Evolutionary conservation across 2,329 filamentous ascomycete species (phyloP).

Genomic region (Mycosphaerella arachidis): DNA sequence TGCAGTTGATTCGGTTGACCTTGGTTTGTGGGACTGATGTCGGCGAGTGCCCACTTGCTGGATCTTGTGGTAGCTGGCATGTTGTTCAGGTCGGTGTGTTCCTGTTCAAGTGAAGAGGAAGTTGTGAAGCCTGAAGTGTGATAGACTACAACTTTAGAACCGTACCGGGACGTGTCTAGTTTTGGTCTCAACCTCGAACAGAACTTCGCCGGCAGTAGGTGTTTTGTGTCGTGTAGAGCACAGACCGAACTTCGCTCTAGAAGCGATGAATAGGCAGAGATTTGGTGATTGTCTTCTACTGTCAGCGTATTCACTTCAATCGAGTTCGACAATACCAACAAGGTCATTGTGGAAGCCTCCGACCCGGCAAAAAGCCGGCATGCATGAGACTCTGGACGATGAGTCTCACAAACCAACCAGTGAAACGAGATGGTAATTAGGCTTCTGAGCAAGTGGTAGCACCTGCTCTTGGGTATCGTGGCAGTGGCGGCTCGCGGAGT

Average conservation of each 20-base stretch:
- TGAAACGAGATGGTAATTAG: too few relatives aligned
- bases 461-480: too few relatives aligned
- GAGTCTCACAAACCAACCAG: too few relatives aligned
- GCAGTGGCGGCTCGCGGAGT: too few relatives aligned
- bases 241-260: background rate
- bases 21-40: background rate
- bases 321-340: background rate
- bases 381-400: background rate
- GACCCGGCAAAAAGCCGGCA: background rate
- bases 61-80: background rate
- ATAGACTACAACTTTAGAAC: background rate
- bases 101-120: background rate
- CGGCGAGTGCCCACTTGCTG: background rate
- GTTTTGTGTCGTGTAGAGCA: background rate
- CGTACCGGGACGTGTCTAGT: background rate
- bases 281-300: background rate
- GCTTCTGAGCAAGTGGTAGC: too few relatives aligned
- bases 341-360: background rate
- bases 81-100: background rate
- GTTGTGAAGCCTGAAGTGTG: background rate
- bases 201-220: background rate
- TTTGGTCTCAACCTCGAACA: background rate
- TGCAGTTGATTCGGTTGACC: background rate
- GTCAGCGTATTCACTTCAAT: background rate
- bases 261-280: background rate